phyloP scores from a whole-genome alignment of 2,329 filamentous ascomycete species.

The Diaporthe nobilis region DNA sequence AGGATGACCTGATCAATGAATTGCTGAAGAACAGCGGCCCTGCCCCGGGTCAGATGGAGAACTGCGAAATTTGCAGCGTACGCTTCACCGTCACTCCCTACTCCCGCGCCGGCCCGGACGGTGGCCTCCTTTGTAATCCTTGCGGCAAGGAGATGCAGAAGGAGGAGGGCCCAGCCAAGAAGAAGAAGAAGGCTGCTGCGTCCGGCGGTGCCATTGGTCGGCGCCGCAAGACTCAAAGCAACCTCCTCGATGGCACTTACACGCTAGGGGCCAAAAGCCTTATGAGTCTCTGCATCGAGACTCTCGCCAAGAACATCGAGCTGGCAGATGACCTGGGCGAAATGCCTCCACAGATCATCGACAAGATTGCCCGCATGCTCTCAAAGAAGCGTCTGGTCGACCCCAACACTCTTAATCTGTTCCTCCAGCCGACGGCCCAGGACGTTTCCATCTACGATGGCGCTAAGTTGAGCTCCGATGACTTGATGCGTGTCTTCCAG shows the following conservation, averaged over 20 bases:
- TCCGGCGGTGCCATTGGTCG: constrained; percentile 68
- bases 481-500: constrained; percentile 86
- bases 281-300: constrained; percentile 74
- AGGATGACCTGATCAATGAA: constrained; percentile 64
- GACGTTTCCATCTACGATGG: constrained; percentile 71
- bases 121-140: constrained; percentile 85
- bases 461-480: constrained; percentile 77
- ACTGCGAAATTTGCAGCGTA: constrained; percentile 88
- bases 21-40: constrained; percentile 64
- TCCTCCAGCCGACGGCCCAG: constrained; percentile 66
- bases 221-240: constrained; percentile 85
- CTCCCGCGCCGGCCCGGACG: constrained; percentile 84
- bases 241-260: constrained; percentile 82
- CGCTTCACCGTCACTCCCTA: constrained; percentile 95
- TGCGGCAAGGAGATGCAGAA: constrained; percentile 84
- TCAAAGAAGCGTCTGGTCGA: constrained; percentile 72
- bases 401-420: constrained; percentile 68
- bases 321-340: constrained; percentile 74
- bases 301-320: constrained; percentile 73
- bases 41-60: constrained; percentile 87
- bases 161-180: constrained; percentile 71
- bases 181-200: constrained; percentile 66
- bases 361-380: constrained; percentile 72
- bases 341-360: constrained; percentile 67
- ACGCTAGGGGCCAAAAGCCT: constrained; percentile 77